A percentile compares a stretch with the other conserved stretches of the same genome.
Evolutionary conservation across 2,329 filamentous ascomycete species (phyloP).

Genomic region (Monosporascus sp.): DNA sequence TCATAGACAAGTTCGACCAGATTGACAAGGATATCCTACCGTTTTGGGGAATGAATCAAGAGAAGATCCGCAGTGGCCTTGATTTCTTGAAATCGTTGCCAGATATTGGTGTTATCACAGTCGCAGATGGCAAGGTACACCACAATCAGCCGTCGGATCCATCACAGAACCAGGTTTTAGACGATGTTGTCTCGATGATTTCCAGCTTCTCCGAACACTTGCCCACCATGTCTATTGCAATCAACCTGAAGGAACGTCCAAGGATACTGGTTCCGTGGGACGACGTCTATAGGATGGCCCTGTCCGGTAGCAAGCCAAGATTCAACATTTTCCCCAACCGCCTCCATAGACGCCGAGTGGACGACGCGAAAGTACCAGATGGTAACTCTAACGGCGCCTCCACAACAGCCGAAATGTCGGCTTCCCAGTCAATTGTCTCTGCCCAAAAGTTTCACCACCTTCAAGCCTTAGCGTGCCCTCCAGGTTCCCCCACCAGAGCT

Average conservation of each 20-base stretch:
- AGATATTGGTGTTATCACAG: constrained; percentile 46
- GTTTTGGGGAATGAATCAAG: constrained; percentile 70
- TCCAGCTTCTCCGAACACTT: constrained; percentile 65
- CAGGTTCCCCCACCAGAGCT: constrained; percentile 54
- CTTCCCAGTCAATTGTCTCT: constrained; percentile 15
- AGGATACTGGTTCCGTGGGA: constrained; percentile 68
- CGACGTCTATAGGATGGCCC: constrained; percentile 37
- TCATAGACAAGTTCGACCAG: constrained; percentile 78
- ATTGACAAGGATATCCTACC: constrained; percentile 71
- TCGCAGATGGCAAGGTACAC: constrained; percentile 59
- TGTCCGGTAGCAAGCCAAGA: constrained; percentile 26
- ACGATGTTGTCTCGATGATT: constrained; percentile 60
- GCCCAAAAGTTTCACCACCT: constrained; percentile 23
- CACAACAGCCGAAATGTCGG: constrained; percentile 1
- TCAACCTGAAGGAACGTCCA: constrained; percentile 75
- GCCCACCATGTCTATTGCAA: constrained; percentile 78
- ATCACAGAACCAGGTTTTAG: constrained; percentile 31
- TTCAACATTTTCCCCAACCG: constrained; percentile 48
- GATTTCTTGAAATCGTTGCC: constrained; percentile 34
- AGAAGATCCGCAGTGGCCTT: constrained; percentile 59
- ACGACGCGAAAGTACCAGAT: constrained; percentile 2
- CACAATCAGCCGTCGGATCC: constrained; percentile 31
- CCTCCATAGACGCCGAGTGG: constrained; percentile 24
- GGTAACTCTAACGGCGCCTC: not conserved
- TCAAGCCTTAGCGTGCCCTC: constrained; percentile 52